Evolutionary conservation across 2,329 filamentous ascomycete genomes (phyloP), one percentile per base, ranked within the genome.

Genomic region (Nothophoma quercina): DNA sequence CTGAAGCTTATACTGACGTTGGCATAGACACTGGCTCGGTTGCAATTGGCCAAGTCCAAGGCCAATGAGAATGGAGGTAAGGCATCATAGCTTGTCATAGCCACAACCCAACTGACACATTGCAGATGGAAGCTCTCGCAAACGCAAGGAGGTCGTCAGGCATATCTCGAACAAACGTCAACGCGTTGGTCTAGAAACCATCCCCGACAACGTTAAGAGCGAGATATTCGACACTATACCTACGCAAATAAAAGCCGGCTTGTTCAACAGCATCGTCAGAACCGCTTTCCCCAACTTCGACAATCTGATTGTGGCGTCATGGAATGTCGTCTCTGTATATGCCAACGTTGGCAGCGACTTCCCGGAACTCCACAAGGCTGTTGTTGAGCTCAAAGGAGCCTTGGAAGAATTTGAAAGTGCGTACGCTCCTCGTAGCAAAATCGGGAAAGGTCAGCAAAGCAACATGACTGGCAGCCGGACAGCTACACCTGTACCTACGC

Each of bases 281-380:
- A 56, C 61, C 0, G 66, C 68, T 0, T 65, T 72, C 7, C 68
- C 70, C 1, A 62, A 64, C 29, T 69, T 71, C 42, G 64, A 72
- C 33, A 64, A 68, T 28, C 23, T 72, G 36, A 62, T 72, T 56
- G 63, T 60, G 38, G 68, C 69, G 12, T 57, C 63, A 0, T 71
- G 68, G 68, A 73, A 72, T 26, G 63, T 69, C 3, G 60, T 71
- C 3, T 63, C 62, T 0, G 55, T 73, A n/a, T 69, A 70, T 41
- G 50, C 57, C 15, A 53, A 62, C 15, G 51, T 62, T 2, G 68
- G 67, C 1, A 67, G 57, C 10, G 65, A 72, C 41, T 65, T 65
- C 18, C 51, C 59, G 1, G 66, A 63, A 8, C 57, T 73, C 9
- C 64, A 70, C 34, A 55, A 46, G 5, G 56, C 59, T 2, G 62